phyloP scores from a whole-genome alignment of 1,139 yeast genomes.

The Lodderomyces beijingensis region DNA sequence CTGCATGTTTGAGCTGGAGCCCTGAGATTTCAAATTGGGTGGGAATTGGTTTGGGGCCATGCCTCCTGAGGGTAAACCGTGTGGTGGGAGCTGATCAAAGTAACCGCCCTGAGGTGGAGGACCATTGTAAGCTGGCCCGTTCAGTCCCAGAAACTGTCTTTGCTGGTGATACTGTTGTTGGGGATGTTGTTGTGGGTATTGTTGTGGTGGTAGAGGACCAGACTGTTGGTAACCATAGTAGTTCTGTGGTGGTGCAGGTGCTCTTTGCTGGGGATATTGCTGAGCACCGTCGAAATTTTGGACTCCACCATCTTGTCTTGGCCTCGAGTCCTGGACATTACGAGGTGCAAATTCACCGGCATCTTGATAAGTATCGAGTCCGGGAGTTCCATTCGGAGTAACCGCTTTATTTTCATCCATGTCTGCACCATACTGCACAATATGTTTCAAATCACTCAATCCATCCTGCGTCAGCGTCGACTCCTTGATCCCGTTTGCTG shows the following conservation, averaged over 20 bases:
- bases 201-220: slow-evolving; percentile 14
- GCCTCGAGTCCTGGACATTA: no score
- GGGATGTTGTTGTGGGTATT: slow-evolving; percentile 5
- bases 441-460: slow-evolving; percentile 42
- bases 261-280: slow-evolving; percentile 7
- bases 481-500: slow-evolving; percentile 11
- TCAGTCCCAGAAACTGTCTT: no score
- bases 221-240: slow-evolving; percentile 8
- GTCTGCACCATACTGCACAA: slow-evolving; percentile 38
- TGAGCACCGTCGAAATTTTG: slow-evolving; percentile 6
- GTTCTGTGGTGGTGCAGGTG: slow-evolving; percentile 6
- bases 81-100: slow-evolving; percentile 32
- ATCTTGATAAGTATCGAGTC: slow-evolving; percentile 9
- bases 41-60: slow-evolving; percentile 27
- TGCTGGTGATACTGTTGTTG: slow-evolving; percentile 6
- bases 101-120: slow-evolving; percentile 12
- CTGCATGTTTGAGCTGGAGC: slow-evolving; percentile 11
- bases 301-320: slow-evolving; percentile 1
- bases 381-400: slow-evolving; percentile 1
- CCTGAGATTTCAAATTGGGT: slow-evolving; percentile 17
- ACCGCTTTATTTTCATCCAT: slow-evolving; percentile 7
- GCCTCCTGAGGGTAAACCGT: slow-evolving; percentile 35
- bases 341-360: slow-evolving; percentile 10
- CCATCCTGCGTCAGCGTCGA: slow-evolving; percentile 20
- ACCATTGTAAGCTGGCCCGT: slow-evolving; percentile 3